Conservation (phyloP, 2,329 filamentous ascomycete genomes). For the Aspergillus bombycis region DNA sequence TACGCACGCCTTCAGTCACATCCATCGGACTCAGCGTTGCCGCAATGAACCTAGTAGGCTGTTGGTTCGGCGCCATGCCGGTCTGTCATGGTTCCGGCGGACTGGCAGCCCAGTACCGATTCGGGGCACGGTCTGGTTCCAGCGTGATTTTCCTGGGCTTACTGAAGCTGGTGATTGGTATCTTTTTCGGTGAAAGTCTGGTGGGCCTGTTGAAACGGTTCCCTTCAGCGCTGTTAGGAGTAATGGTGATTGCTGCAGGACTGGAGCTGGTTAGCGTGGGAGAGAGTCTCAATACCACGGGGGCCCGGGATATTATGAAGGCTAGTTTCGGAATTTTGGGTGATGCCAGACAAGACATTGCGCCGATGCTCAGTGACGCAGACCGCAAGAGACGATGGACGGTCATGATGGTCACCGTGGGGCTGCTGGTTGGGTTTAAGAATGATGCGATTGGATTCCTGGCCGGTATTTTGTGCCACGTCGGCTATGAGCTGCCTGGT, state of each 20-base stretch:
- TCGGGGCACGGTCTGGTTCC: slow-evolving; percentile 85
- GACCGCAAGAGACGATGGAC: slow-evolving; percentile 79
- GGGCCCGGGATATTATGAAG: slow-evolving; percentile 60
- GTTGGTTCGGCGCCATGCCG: slow-evolving; percentile 95
- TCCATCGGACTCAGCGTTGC: slow-evolving; percentile 80
- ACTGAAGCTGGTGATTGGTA: slow-evolving; percentile 74
- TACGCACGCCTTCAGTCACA: slow-evolving; percentile 71
- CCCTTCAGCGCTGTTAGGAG: slow-evolving; percentile 74
- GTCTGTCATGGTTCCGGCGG: slow-evolving; percentile 92
- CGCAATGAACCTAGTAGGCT: slow-evolving; percentile 79
- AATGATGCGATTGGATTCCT: slow-evolving; percentile 89
- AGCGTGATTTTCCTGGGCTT: slow-evolving; percentile 78
- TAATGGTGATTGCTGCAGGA: slow-evolving; percentile 89
- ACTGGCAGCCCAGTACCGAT: slow-evolving; percentile 85
- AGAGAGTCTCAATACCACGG: slow-evolving; percentile 77
- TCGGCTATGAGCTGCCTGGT: slow-evolving; percentile 58
- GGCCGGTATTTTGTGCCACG: slow-evolving; percentile 79
- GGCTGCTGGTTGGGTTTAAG: slow-evolving; percentile 78
- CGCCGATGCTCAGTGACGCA: slow-evolving; percentile 58
- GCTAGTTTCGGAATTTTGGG: slow-evolving; percentile 26
- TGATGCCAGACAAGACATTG: slow-evolving; percentile 30
- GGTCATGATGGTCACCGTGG: slow-evolving; percentile 87
- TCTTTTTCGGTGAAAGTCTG: slow-evolving; percentile 75
- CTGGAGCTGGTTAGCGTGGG: slow-evolving; percentile 86
- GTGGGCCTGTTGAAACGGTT: slow-evolving; percentile 71